These are phyloP conservation scores for Heliamphora exappendiculata DNA, from an alignment of 148 eudicot species.

Conservation along the genomic window DNA sequence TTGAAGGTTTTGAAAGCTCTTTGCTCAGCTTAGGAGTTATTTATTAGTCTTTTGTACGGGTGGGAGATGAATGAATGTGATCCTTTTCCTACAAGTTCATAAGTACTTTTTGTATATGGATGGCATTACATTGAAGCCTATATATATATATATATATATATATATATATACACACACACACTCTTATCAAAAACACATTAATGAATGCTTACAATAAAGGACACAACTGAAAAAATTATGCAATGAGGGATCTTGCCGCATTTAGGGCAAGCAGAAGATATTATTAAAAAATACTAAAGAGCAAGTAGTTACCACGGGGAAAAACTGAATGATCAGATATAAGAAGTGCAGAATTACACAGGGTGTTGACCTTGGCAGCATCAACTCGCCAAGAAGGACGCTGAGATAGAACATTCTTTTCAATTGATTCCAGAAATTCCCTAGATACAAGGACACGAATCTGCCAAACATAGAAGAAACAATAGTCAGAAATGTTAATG, in stretches of 20 bases:
- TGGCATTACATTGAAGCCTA: too few species aligned
- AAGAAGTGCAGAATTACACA: constrained; percentile 63
- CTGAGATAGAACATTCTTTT: constrained; percentile 51
- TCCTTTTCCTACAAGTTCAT: too few species aligned
- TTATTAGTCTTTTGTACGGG: too few species aligned
- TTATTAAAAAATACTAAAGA: neutral
- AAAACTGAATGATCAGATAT: constrained; percentile 89
- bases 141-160: too few species aligned
- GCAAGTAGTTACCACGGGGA: constrained; percentile 53
- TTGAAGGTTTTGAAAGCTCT: too few species aligned
- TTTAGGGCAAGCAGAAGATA: neutral
- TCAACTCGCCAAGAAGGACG: constrained; percentile 86
- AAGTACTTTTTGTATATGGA: too few species aligned
- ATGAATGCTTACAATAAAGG: too few species aligned
- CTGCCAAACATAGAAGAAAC: constrained; percentile 34
- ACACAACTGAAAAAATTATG: neutral
- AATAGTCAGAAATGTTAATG: neutral
- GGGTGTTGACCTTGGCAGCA: constrained; percentile 61
- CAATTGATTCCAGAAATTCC: constrained; percentile 70
- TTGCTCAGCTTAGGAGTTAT: too few species aligned
- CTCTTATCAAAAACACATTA: too few species aligned
- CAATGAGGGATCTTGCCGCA: neutral
- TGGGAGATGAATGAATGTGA: too few species aligned
- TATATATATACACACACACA: too few species aligned
- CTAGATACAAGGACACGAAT: constrained; percentile 46